phyloP scores from a whole-genome alignment of 208 protist genomes.

The Trypanosomatidae sp. region DNA sequence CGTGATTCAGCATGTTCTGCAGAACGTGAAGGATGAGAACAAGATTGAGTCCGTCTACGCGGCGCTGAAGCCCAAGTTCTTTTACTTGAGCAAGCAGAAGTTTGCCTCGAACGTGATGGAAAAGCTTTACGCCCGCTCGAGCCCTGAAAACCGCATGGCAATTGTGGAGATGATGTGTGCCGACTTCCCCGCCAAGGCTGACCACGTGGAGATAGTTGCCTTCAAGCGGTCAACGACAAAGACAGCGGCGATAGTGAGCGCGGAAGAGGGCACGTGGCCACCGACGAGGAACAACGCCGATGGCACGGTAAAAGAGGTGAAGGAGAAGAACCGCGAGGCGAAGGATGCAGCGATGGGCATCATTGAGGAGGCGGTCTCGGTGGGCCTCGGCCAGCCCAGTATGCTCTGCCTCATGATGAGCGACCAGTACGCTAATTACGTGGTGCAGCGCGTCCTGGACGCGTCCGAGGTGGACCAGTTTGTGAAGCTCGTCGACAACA shows the following conservation, averaged over 20 bases:
- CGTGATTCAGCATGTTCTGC: constrained; percentile 98
- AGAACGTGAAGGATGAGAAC: constrained; percentile 86
- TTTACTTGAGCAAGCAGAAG: constrained; percentile 95
- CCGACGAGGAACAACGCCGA: constrained; percentile 29
- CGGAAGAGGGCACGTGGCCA: constrained; percentile 35
- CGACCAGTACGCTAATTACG: constrained; percentile 98
- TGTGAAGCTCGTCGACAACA: constrained; percentile 80
- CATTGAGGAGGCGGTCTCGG: constrained; percentile 50
- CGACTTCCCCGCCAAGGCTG: constrained; percentile 30
- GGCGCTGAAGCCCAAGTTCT: constrained; percentile 78
- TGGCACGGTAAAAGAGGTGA: constrained; percentile 48
- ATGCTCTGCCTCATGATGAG: constrained; percentile 95
- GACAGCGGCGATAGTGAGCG: constrained; percentile 63
- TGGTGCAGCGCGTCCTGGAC: constrained; percentile 97
- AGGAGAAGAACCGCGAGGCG: constrained; percentile 70
- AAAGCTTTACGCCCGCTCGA: constrained; percentile 93
- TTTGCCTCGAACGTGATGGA: constrained; percentile 99
- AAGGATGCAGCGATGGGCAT: constrained; percentile 80
- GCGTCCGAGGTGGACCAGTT: constrained; percentile 82
- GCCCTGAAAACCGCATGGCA: constrained; percentile 61
- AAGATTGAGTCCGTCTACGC: constrained; percentile 84
- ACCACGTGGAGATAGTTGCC: constrained; percentile 55
- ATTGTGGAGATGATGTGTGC: constrained; percentile 91
- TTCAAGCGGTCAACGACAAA: constrained; percentile 56
- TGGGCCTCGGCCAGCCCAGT: constrained; percentile 52